Percentiles rank a stretch among this genome's conserved stretches.
These are phyloP conservation scores for Takakia lepidozioides DNA, from an alignment of 225 moss, liverwort and hornwort genomes.

Conservation along the genomic window DNA sequence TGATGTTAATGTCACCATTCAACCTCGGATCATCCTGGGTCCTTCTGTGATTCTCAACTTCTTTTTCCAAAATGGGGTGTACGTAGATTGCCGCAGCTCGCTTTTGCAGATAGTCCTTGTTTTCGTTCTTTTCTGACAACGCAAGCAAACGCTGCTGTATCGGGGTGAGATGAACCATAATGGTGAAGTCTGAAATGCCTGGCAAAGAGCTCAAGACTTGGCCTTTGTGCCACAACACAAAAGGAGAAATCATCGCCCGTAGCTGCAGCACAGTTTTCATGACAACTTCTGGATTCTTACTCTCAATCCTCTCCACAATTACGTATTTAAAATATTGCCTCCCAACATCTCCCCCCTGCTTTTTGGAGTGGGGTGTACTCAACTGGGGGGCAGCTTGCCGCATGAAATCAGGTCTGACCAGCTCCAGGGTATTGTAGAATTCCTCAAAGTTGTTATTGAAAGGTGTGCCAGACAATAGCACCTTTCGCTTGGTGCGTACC, in stretches of 20 bases:
- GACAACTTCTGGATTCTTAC: conserved; percentile 33
- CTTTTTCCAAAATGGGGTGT: conserved; percentile 54
- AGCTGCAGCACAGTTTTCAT: conserved; percentile 48
- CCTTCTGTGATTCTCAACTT: conserved; percentile 16
- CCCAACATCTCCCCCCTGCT: conserved; percentile 24
- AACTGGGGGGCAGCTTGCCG: conserved; percentile 28
- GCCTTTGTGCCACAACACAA: conserved; percentile 87
- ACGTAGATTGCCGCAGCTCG: conserved; percentile 55
- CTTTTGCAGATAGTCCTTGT: conserved; percentile 35
- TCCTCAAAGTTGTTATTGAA: conserved; percentile 97
- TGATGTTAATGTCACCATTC: conserved; percentile 21
- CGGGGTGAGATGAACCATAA: conserved; percentile 32
- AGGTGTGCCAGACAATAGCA: conserved; percentile 85
- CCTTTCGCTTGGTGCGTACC: conserved; percentile 74
- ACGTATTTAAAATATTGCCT: conserved; percentile 45
- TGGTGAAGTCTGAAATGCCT: conserved; percentile 61
- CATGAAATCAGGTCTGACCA: conserved; percentile 84
- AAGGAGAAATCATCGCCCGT: conserved; percentile 47
- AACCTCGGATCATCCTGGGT: conserved; percentile 36
- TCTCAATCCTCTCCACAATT: conserved; percentile 43
- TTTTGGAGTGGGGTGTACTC: conserved; percentile 2
- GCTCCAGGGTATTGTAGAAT: conserved; percentile 70
- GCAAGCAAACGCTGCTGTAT: conserved; percentile 31
- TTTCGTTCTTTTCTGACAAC: conserved; percentile 11
- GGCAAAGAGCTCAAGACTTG: conserved; percentile 63